Conservation (phyloP, 2,329 filamentous ascomycete species). For the Microcyclosporella mali region DNA sequence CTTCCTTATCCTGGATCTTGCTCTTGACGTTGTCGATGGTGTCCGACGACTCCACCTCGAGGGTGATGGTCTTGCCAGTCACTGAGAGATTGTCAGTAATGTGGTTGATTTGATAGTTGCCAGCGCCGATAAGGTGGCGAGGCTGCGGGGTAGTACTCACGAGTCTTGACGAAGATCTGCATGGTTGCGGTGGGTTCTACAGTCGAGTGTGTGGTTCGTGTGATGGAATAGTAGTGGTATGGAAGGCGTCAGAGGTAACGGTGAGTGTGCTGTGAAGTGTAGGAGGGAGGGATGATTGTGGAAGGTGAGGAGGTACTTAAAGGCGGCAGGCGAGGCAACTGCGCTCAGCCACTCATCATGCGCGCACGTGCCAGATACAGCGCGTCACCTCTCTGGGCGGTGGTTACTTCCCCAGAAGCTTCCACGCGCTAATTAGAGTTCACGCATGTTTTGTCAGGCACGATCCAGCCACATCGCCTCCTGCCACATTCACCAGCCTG, state of each 20-base stretch:
- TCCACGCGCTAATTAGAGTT: neutral
- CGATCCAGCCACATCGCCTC: neutral
- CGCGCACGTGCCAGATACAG: neutral
- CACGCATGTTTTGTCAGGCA: constrained; percentile 1
- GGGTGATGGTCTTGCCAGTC: constrained; percentile 62
- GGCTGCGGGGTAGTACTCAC: constrained; percentile 51
- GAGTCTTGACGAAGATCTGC: constrained; percentile 98
- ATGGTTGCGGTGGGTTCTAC: constrained; percentile 44
- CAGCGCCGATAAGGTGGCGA: constrained; percentile 13
- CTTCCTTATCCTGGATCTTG: constrained; percentile 98
- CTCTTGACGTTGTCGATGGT: constrained; percentile 96
- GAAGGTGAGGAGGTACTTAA: neutral
- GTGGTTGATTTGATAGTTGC: constrained; percentile 5
- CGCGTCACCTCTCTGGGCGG: neutral
- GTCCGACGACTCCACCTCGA: constrained; percentile 66
- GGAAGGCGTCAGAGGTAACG: constrained; percentile 5
- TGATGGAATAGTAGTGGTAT: constrained; percentile 8
- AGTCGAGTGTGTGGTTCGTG: constrained; percentile 9
- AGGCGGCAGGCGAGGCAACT: neutral
- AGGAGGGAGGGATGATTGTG: neutral
- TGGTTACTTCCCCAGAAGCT: neutral
- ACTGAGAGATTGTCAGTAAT: constrained; percentile 42
- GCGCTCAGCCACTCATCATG: neutral
- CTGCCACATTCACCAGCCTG: neutral
- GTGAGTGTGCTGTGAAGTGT: neutral